Evolutionary conservation across 176 grass and related monocot species (phyloP).

Genomic region (maize (Zea mays)): DNA sequence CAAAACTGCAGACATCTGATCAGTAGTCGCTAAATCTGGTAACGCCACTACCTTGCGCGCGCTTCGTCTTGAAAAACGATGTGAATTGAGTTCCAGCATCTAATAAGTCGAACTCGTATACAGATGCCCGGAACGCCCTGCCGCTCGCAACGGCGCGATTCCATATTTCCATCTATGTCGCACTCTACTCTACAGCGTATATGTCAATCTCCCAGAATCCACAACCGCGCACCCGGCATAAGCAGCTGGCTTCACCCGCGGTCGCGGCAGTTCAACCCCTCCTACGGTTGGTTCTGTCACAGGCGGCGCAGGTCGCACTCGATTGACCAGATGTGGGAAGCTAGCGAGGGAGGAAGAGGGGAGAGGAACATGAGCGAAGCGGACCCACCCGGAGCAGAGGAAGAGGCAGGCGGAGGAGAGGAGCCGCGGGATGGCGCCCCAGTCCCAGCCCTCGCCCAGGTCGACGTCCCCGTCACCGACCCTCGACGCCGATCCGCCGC

Average conservation of each 20-base stretch:
- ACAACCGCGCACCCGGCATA: background rate
- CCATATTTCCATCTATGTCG: background rate
- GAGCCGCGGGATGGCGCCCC: constrained; percentile 46
- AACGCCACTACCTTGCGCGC: background rate
- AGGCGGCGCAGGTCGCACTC: background rate
- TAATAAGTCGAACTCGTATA: background rate
- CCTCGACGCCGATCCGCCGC: constrained; percentile 51
- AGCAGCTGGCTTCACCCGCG: background rate
- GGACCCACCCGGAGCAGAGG: constrained; percentile 57
- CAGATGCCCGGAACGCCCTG: background rate
- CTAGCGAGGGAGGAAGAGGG: background rate
- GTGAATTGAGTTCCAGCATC: background rate
- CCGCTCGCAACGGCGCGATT: background rate
- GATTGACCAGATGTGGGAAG: background rate
- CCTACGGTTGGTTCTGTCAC: background rate
- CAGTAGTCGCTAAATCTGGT: background rate
- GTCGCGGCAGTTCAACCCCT: background rate
- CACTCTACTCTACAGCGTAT: background rate
- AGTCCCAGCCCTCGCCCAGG: constrained; percentile 45
- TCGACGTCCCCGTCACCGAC: constrained; percentile 49
- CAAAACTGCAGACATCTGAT: background rate
- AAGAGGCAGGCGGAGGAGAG: constrained; percentile 57
- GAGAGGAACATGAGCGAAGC: background rate
- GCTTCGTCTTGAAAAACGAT: background rate
- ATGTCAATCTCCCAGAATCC: background rate